Evolutionary conservation across 108 stramenopile species (phyloP).

Genomic region (Nitzschia palea): DNA sequence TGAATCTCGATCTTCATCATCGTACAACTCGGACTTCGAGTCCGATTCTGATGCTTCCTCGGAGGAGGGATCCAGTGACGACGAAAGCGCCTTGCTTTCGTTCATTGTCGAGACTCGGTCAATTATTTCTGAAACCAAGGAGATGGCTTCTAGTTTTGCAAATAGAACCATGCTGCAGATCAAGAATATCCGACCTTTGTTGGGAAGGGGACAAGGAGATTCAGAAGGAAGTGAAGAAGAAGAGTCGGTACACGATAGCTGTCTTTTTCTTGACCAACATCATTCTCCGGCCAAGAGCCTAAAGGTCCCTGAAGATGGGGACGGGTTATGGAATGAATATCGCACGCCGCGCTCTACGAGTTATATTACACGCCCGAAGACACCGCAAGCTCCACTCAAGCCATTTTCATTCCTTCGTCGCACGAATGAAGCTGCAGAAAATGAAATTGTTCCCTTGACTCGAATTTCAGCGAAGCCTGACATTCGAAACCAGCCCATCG

Average conservation of each 20-base stretch:
- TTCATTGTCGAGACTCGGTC: constrained; percentile 19
- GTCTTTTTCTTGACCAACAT: not conserved
- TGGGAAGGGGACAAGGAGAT: constrained; percentile 13
- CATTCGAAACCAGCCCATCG: not conserved
- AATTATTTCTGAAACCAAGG: constrained; percentile 26
- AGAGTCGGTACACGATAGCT: not conserved
- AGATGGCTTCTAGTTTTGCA: constrained; percentile 8
- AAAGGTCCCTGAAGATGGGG: not conserved
- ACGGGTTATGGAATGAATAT: not conserved
- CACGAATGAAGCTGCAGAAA: constrained; percentile 10
- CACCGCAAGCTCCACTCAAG: constrained; percentile 24
- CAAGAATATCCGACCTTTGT: constrained; percentile 14
- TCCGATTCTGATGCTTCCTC: constrained; percentile 8
- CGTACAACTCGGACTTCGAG: constrained; percentile 17
- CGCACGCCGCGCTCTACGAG: not conserved
- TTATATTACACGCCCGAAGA: not conserved
- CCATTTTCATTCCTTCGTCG: constrained; percentile 14
- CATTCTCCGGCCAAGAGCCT: not conserved
- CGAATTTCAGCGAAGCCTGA: not conserved
- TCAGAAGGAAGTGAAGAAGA: constrained; percentile 2
- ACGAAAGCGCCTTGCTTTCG: constrained; percentile 24
- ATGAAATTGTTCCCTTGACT: constrained; percentile 5
- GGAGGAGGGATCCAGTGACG: constrained; percentile 5
- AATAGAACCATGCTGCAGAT: constrained; percentile 10
- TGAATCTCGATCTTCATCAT: constrained; percentile 1